Conservation (phyloP, 305 asterid species). For the Fraxinus sp. region DNA sequence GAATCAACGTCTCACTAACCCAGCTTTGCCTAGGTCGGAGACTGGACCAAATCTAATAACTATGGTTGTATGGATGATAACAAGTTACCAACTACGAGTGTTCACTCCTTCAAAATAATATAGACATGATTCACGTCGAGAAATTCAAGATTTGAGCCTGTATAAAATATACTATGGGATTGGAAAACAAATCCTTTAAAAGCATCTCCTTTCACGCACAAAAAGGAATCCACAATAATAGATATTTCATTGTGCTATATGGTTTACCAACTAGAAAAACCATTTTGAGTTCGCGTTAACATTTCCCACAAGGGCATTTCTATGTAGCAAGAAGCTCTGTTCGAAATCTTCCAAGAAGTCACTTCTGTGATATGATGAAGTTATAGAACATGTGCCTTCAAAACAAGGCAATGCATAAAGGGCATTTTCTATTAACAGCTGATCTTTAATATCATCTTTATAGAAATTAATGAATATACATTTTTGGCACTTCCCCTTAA, state of each 20-base stretch:
- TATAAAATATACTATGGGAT: neutral
- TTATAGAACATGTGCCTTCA: neutral
- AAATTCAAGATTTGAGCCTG: neutral
- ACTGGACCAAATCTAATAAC: neutral
- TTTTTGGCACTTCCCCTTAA: neutral
- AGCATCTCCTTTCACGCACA: conserved; percentile 16
- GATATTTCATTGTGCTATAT: neutral
- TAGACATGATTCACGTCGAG: neutral
- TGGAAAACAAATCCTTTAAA: neutral
- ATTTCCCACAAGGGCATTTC: neutral
- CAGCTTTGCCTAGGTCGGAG: neutral
- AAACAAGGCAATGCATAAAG: neutral
- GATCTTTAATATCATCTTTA: neutral
- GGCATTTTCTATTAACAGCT: neutral
- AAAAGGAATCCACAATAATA: neutral
- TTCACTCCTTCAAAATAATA: neutral
- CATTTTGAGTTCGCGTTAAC: neutral
- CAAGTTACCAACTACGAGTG: neutral
- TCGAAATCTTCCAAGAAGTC: neutral
- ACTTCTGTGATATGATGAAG: neutral
- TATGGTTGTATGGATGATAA: neutral
- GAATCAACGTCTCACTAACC: neutral
- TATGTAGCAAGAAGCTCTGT: neutral
- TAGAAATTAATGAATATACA: neutral
- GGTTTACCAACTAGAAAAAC: conserved; percentile 2